These are phyloP conservation scores for Peribolospora baueri DNA, from an alignment of 768 basidiomycete genomes.

Conservation along the genomic window DNA sequence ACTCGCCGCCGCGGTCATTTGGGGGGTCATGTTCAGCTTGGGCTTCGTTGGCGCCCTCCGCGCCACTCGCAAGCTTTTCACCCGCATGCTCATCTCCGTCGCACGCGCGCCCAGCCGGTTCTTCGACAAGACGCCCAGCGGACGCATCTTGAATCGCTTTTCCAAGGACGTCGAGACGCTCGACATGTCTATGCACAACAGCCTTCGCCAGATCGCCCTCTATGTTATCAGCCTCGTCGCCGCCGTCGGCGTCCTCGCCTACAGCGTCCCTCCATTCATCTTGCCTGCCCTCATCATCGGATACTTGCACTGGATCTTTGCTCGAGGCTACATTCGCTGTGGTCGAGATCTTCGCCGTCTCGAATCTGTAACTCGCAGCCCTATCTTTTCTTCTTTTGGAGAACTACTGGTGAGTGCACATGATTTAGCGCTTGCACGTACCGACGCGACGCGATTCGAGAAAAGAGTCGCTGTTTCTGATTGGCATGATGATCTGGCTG, in stretches of 20 bases:
- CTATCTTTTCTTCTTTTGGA: constrained; percentile 20
- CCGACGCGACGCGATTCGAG: constrained; percentile 46
- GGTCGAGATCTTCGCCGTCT: constrained; percentile 37
- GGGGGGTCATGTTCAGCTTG: constrained; percentile 28
- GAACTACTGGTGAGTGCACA: constrained; percentile 43
- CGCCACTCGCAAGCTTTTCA: constrained; percentile 34
- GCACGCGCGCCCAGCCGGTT: constrained; percentile 41
- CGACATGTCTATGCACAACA: constrained; percentile 4
- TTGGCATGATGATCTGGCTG: constrained; percentile 34
- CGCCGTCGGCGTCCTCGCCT: constrained; percentile 39
- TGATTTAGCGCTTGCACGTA: constrained; percentile 42
- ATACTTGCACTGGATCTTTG: constrained; percentile 40
- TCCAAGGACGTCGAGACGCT: constrained; percentile 28
- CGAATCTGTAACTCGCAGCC: constrained; percentile 18
- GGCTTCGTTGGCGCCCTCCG: constrained; percentile 46
- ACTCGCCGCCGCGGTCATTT: constrained; percentile 18
- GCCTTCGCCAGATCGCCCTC: constrained; percentile 2
- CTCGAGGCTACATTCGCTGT: constrained; percentile 35
- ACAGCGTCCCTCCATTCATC: constrained; percentile 37
- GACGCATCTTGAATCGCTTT: constrained; percentile 55
- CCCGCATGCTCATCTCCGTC: constrained; percentile 30
- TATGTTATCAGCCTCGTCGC: constrained; percentile 21
- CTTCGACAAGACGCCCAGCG: constrained; percentile 50
- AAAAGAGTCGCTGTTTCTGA: constrained; percentile 45
- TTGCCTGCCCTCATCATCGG: constrained; percentile 44